These are phyloP conservation scores for Wickerhamia fluorescens DNA, from an alignment of 805 yeast genomes.

Conservation along the genomic window DNA sequence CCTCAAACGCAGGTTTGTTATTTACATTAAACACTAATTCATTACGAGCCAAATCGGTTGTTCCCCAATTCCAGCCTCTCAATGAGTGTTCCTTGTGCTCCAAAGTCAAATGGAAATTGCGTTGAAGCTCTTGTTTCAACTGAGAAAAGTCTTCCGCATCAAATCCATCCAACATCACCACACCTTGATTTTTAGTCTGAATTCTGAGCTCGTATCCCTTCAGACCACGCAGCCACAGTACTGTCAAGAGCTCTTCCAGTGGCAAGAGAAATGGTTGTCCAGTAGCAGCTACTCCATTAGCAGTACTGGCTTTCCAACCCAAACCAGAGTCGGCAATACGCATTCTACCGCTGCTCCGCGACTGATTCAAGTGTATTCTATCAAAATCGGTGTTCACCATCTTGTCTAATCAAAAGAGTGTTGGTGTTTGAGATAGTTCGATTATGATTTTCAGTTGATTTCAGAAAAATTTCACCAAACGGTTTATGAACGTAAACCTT, in stretches of 20 bases:
- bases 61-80: constrained; percentile 99
- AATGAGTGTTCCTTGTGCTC: constrained; percentile 87
- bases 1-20: constrained; percentile 85
- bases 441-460: too few species aligned
- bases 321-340: constrained; percentile 95
- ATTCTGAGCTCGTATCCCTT: constrained; percentile 86
- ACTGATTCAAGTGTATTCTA: constrained; percentile 82
- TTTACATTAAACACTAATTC: constrained; percentile 82
- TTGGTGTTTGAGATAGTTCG: too few species aligned
- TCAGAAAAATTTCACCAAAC: too few species aligned
- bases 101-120: constrained; percentile 62
- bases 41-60: constrained; percentile 83
- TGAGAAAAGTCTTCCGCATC: constrained; percentile 75
- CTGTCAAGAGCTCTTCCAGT: constrained; percentile 72
- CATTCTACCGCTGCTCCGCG: constrained; percentile 77
- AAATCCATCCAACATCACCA: constrained; percentile 85
- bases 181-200: constrained; percentile 84
- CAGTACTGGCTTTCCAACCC: constrained; percentile 82
- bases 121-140: constrained; percentile 75
- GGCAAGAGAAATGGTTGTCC: constrained; percentile 81
- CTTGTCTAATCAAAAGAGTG: neutral
- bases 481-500: too few species aligned
- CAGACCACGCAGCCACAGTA: constrained; percentile 89
- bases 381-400: constrained; percentile 74
- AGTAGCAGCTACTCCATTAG: constrained; percentile 23